These are phyloP conservation scores for Aegilops speltoides DNA, from an alignment of 176 grass and related monocot genomes.

Conservation along the genomic window DNA sequence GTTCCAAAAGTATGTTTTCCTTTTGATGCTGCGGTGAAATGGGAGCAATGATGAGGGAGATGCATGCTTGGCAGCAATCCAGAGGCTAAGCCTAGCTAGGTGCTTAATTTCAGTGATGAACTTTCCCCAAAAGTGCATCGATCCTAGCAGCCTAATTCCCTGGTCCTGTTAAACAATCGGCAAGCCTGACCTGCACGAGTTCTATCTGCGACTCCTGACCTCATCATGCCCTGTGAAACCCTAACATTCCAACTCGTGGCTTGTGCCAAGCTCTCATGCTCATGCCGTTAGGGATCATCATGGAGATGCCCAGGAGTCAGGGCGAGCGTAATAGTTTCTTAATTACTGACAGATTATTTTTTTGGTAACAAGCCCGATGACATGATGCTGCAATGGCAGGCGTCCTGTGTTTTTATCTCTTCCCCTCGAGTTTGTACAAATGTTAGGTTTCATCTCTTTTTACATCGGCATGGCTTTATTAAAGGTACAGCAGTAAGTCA, in stretches of 20 bases:
- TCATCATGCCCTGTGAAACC: constrained; percentile 41
- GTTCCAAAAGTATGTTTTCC: not conserved
- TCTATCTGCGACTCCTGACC: constrained; percentile 21
- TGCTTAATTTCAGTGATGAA: constrained; percentile 62
- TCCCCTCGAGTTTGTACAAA: not conserved
- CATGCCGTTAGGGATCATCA: constrained; percentile 48
- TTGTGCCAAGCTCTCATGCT: constrained; percentile 35
- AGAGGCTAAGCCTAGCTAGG: constrained; percentile 42
- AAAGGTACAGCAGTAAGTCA: too few relatives aligned
- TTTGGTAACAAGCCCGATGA: constrained; percentile 15
- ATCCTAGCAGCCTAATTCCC: constrained; percentile 27
- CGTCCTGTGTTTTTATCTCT: not conserved
- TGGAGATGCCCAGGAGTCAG: constrained; percentile 25
- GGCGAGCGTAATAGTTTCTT: constrained; percentile 24
- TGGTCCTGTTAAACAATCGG: constrained; percentile 34
- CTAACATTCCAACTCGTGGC: constrained; percentile 38
- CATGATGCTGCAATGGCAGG: constrained; percentile 1
- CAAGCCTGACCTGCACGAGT: constrained; percentile 13
- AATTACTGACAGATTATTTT: constrained; percentile 19
- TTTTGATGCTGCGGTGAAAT: not conserved
- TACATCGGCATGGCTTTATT: too few relatives aligned
- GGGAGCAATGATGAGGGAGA: constrained; percentile 29
- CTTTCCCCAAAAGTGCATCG: constrained; percentile 45
- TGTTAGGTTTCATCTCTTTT: too few relatives aligned
- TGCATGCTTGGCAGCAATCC: constrained; percentile 64